Percentiles rank a stretch among this genome's conserved stretches.
phyloP scores from a whole-genome alignment of 106 monocot genomes.

The Allium sativum region DNA sequence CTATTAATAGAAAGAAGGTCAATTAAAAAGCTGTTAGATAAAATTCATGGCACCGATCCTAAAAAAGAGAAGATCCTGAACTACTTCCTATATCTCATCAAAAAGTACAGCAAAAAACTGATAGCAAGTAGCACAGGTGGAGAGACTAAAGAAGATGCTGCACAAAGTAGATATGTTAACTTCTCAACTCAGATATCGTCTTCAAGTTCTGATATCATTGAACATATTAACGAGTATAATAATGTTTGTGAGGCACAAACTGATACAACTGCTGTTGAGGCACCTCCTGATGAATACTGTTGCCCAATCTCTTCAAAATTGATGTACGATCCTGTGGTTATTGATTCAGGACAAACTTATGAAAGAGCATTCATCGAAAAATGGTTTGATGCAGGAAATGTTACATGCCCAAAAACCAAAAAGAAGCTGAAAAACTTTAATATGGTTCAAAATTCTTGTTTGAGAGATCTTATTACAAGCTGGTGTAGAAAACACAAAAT shows the following conservation, averaged over 20 bases:
- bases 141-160: conserved; percentile 19
- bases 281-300: conserved; percentile 56
- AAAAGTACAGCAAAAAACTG: conserved; percentile 44
- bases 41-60: conserved; percentile 20
- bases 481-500: conserved; percentile 53
- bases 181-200: neutral
- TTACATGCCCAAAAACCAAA: conserved; percentile 76
- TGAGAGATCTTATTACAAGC: conserved; percentile 58
- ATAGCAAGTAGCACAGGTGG: conserved; percentile 3
- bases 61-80: conserved; percentile 54
- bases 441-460: conserved; percentile 55
- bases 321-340: conserved; percentile 90
- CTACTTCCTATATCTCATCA: conserved; percentile 60
- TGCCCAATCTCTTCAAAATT: conserved; percentile 77
- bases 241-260: conserved; percentile 8
- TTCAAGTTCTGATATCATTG: conserved; percentile 5
- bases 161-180: neutral
- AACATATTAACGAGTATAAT: conserved; percentile 10
- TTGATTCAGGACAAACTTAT: conserved; percentile 83
- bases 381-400: conserved; percentile 82
- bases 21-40: conserved; percentile 53
- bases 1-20: conserved; percentile 81
- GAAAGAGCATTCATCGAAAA: conserved; percentile 64
- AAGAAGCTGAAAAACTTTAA: conserved; percentile 38
- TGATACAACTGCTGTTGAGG: conserved; percentile 8